Percentiles rank a stretch among this genome's conserved stretches.
Conservation (phyloP, 2,329 filamentous ascomycete species). For the Graphilbum ipis-grandicollis region DNA sequence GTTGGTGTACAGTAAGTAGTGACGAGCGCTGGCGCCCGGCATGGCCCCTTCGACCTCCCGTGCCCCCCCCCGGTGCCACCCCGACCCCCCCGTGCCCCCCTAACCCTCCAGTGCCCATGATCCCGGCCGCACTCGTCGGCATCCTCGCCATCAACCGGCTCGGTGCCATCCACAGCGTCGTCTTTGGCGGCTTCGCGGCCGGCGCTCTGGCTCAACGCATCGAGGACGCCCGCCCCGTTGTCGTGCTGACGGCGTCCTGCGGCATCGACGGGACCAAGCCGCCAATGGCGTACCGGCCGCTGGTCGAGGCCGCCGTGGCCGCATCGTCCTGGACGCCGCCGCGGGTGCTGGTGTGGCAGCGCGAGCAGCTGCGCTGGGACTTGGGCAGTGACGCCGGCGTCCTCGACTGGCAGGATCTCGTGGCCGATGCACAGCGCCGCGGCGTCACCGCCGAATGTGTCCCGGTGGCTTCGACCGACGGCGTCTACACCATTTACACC, state of each 20-base stretch:
- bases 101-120: slow-evolving; percentile 63
- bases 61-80: no score
- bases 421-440: slow-evolving; percentile 51
- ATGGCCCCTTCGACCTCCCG: no score
- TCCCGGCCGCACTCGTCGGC: slow-evolving; percentile 72
- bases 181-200: slow-evolving; percentile 84
- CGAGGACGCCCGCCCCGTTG: slow-evolving; percentile 58
- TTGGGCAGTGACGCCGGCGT: slow-evolving; percentile 44
- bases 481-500: slow-evolving; percentile 83
- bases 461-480: slow-evolving; percentile 59
- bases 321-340: slow-evolving; percentile 53
- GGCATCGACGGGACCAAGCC: slow-evolving; percentile 79
- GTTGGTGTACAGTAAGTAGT: slow-evolving; percentile 61
- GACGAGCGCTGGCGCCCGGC: no score
- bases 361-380: slow-evolving; percentile 60
- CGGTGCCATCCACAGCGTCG: slow-evolving; percentile 77
- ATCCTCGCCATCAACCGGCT: slow-evolving; percentile 68
- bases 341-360: slow-evolving; percentile 68
- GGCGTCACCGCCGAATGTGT: slow-evolving; percentile 57
- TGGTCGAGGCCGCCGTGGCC: slow-evolving; percentile 57
- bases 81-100: no score
- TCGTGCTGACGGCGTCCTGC: slow-evolving; percentile 76
- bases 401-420: slow-evolving; percentile 54
- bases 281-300: slow-evolving; percentile 56
- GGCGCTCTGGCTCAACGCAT: slow-evolving; percentile 74